Evolutionary conservation across 805 yeast genomes (phyloP).

Genomic region (Schwanniomyces pseudopolymorphus): DNA sequence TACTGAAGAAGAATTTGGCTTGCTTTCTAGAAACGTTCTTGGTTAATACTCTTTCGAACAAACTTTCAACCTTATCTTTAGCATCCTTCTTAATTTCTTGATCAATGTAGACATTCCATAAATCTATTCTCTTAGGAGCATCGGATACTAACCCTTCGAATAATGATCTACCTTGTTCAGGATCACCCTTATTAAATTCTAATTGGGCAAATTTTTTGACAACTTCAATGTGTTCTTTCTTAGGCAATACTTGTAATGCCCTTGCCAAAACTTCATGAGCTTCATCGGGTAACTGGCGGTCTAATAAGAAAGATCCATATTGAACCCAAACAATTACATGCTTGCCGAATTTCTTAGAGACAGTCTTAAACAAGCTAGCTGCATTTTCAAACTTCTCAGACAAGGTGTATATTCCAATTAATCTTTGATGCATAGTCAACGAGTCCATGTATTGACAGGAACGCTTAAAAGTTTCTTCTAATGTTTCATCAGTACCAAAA

Average conservation of each 20-base stretch:
- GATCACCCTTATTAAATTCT: conserved; percentile 83
- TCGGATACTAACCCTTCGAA: conserved; percentile 90
- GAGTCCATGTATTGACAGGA: conserved; percentile 93
- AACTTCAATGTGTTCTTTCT: conserved; percentile 71
- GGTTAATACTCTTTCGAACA: conserved; percentile 77
- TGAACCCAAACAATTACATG: conserved; percentile 73
- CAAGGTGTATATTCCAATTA: conserved; percentile 70
- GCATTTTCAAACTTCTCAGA: conserved; percentile 75
- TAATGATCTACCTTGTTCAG: conserved; percentile 92
- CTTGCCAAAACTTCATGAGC: conserved; percentile 74
- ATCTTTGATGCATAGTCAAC: conserved; percentile 72
- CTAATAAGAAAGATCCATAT: conserved; percentile 75
- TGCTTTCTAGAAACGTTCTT: conserved; percentile 78
- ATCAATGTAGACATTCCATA: conserved; percentile 95
- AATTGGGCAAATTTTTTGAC: conserved; percentile 87
- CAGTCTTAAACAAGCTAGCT: conserved; percentile 59
- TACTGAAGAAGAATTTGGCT: conserved; percentile 91
- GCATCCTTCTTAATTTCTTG: conserved; percentile 76
- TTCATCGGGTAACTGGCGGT: conserved; percentile 52
- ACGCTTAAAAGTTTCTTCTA: conserved; percentile 78
- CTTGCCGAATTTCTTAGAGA: conserved; percentile 77
- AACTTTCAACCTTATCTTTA: conserved; percentile 65
- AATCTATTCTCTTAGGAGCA: conserved; percentile 86
- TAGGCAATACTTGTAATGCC: conserved; percentile 70
- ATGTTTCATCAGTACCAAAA: conserved; percentile 82